Conservation (phyloP, 441 rosid genomes). For the Arabidopsis lyrata region DNA sequence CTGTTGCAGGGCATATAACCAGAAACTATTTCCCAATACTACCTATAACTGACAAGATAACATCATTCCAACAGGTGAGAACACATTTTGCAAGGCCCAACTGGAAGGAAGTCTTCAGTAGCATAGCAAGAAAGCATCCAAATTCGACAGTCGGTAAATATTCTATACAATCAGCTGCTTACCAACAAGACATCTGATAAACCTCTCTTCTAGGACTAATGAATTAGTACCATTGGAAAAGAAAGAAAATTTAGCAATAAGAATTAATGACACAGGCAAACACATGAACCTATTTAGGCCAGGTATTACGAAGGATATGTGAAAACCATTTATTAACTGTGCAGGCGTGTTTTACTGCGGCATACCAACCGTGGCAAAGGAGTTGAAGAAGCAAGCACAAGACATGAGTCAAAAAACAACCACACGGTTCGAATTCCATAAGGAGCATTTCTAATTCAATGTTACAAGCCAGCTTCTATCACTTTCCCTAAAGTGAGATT, state of each 20-base stretch:
- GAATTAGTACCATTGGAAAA: not conserved
- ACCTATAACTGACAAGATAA: constrained; percentile 23
- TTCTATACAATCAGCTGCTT: constrained; percentile 22
- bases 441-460: constrained; percentile 71
- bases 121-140: constrained; percentile 86
- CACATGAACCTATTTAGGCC: not conserved
- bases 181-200: constrained; percentile 1
- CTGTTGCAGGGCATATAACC: constrained; percentile 11
- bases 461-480: constrained; percentile 26
- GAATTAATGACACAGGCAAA: constrained; percentile 3
- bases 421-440: constrained; percentile 90
- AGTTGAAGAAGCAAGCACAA: constrained; percentile 74
- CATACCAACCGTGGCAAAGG: constrained; percentile 89
- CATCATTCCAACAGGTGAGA: constrained; percentile 70
- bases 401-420: constrained; percentile 80
- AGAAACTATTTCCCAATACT: constrained; percentile 7
- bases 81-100: constrained; percentile 98
- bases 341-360: constrained; percentile 99
- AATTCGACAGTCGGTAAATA: constrained; percentile 76
- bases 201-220: constrained; percentile 5
- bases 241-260: not conserved
- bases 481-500: constrained; percentile 44
- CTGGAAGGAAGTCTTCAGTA: constrained; percentile 89
- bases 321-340: constrained; percentile 15
- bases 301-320: not conserved